A percentile compares a stretch with the other conserved stretches of the same genome.
Evolutionary conservation across 2,329 filamentous ascomycete genomes (phyloP).

Genomic region (Verticillium tricorpus): DNA sequence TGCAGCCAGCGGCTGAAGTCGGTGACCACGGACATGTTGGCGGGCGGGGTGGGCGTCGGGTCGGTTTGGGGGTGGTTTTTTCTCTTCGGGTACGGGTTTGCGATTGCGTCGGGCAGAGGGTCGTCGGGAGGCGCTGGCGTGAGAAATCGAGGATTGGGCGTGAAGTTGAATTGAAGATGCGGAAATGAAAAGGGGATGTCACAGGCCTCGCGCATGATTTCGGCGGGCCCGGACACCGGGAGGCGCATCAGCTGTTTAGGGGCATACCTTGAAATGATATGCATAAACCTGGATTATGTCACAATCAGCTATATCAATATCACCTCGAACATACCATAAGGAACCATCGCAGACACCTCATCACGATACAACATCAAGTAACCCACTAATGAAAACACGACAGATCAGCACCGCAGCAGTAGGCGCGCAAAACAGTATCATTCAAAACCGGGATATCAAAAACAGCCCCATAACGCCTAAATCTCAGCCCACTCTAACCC

Average conservation of each 20-base stretch:
- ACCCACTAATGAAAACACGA: not conserved
- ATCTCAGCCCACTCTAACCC: slow-evolving; percentile 4
- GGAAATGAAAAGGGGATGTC: not conserved
- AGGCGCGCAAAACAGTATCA: not conserved
- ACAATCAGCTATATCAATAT: not conserved
- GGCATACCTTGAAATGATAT: not conserved
- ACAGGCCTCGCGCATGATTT: not conserved
- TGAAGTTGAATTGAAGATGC: not conserved
- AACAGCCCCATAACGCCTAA: not conserved
- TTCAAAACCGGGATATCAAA: not conserved
- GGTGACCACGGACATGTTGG: slow-evolving; percentile 34
- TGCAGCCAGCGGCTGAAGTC: slow-evolving; percentile 78
- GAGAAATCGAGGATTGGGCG: not conserved
- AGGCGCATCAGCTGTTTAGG: not conserved
- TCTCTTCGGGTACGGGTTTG: not conserved
- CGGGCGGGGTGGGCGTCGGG: not conserved
- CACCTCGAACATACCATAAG: not conserved
- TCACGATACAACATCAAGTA: too few species aligned
- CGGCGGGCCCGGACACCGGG: not conserved
- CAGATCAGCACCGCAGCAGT: not conserved
- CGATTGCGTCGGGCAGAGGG: not conserved
- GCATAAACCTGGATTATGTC: not conserved
- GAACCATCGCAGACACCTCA: not conserved
- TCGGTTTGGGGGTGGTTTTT: not conserved
- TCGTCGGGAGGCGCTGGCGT: not conserved